Evolutionary conservation across 495 filamentous ascomycete species (phyloP).

Genomic region (Tuber calosporum): DNA sequence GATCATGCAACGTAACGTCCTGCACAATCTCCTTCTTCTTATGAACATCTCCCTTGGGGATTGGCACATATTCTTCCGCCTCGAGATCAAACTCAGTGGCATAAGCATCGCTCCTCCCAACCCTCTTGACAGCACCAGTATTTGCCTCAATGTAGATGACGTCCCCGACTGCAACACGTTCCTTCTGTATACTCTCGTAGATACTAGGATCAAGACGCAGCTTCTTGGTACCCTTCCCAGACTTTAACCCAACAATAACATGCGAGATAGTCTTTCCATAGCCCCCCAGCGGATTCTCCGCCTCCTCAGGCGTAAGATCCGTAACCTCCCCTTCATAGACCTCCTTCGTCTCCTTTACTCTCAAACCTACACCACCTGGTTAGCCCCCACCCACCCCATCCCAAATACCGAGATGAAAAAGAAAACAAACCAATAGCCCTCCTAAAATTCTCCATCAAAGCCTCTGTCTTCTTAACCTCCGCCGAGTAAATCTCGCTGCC

Average conservation of each 20-base stretch:
- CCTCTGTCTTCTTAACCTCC: slow-evolving; percentile 98
- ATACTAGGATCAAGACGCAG: slow-evolving; percentile 91
- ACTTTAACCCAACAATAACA: slow-evolving; percentile 97
- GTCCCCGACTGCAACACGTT: slow-evolving; percentile 88
- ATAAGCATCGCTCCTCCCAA: slow-evolving; percentile 90
- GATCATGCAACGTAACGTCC: slow-evolving; percentile 90
- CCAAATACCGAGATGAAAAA: neutral
- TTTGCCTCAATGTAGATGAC: slow-evolving; percentile 99
- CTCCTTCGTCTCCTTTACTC: slow-evolving; percentile 95
- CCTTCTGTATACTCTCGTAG: slow-evolving; percentile 98
- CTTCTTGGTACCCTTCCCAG: slow-evolving; percentile 91
- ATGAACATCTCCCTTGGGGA: slow-evolving; percentile 96
- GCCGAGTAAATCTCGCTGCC: slow-evolving; percentile 95
- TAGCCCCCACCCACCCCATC: no score
- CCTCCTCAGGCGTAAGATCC: slow-evolving; percentile 92
- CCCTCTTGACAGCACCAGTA: slow-evolving; percentile 92
- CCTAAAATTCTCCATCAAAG: slow-evolving; percentile 97
- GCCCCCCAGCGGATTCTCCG: slow-evolving; percentile 94
- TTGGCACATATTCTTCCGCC: slow-evolving; percentile 96
- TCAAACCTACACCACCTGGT: slow-evolving; percentile 51
- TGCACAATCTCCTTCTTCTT: slow-evolving; percentile 99
- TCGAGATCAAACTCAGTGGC: slow-evolving; percentile 97
- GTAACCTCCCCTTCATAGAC: slow-evolving; percentile 99
- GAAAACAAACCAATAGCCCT: slow-evolving; percentile 68
- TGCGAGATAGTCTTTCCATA: slow-evolving; percentile 81